A percentile compares a stretch with the other conserved stretches of the same genome.
phyloP scores from a whole-genome alignment of 2,329 filamentous ascomycete species.

The Neophaeococcomyces aloes region DNA sequence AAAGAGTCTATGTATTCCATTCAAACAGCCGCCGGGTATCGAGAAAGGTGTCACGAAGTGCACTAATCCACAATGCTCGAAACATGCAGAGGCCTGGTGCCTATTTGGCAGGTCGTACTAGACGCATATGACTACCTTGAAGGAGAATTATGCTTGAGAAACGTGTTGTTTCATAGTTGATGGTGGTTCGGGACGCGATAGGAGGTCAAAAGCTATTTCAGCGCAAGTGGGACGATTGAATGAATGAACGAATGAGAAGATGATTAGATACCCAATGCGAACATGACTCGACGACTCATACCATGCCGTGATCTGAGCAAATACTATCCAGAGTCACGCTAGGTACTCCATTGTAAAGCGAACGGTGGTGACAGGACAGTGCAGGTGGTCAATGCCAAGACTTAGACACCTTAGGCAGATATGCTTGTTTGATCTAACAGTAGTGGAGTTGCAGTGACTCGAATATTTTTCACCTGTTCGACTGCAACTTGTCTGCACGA shows the following conservation, averaged over 20 bases:
- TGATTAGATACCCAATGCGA: background rate
- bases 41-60: constrained; percentile 78
- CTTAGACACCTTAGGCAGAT: background rate
- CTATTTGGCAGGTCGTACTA: constrained; percentile 65
- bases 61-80: constrained; percentile 73
- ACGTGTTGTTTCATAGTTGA: background rate
- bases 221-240: no score
- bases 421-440: constrained; percentile 1
- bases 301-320: no score
- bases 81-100: constrained; percentile 71
- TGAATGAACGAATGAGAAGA: background rate
- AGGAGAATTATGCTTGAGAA: background rate
- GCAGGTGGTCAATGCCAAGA: no score
- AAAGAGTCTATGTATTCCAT: constrained; percentile 67
- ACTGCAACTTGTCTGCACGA: background rate
- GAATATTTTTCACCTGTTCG: constrained; percentile 7
- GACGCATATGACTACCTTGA: no score
- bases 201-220: background rate
- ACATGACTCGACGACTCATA: background rate
- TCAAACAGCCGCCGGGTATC: constrained; percentile 74
- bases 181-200: no score
- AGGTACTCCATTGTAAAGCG: no score
- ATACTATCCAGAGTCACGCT: no score
- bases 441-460: background rate
- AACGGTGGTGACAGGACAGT: no score